Base-by-base conservation (phyloP, 164 flowering plant genomes). In the Santalum album region DNA sequence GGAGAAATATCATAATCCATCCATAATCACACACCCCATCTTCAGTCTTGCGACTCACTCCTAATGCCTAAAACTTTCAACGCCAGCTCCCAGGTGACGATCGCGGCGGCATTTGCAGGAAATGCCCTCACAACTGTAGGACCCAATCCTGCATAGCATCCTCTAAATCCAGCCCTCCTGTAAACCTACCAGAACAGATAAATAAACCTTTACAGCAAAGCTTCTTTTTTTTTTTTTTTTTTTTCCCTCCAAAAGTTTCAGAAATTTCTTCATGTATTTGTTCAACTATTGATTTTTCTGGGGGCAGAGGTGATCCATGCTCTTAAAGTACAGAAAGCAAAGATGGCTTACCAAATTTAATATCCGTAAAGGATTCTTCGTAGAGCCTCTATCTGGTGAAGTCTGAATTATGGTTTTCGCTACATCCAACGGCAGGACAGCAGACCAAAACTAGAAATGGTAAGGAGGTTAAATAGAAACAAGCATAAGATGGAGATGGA, bases 91-190 rank as follows among this genome's bases (percentile, higher is more conserved):
- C 87, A 90, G 26, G 91, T 65, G 53, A 87, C 95, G 36, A 90
- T 87, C 29, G 98, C 95, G 50, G 96, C 90, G 46, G 91, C 96
- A 73, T 90, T 90, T 54, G 98, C 98, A 62, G 98, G 98, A 76
- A 90, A 90, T 55, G 95, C 96, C 59, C 96, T 76, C 22, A 70
- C 70, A 44, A 87, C 54, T 17, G 98, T 90, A 10, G 96, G 96
- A 36, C 90, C 85, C 25, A 85, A 60, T 48, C 96, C 98, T 26
- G 92, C 59, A 65, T 87, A 90, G 66, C 91, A 90, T 64, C 91
- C 95, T 65, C 69, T 75, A 14, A 87, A 11, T 60, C 98, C 94
- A 44, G 69, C 68, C 44, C 79, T 78, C 63, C 60, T 62, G 73
- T 90, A 74, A 55, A 87, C 76, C 95, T 90, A 66, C 49, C 64